Evolutionary conservation across 306 rosid species (phyloP).

Genomic region (Chamaecrista fasciculata): DNA sequence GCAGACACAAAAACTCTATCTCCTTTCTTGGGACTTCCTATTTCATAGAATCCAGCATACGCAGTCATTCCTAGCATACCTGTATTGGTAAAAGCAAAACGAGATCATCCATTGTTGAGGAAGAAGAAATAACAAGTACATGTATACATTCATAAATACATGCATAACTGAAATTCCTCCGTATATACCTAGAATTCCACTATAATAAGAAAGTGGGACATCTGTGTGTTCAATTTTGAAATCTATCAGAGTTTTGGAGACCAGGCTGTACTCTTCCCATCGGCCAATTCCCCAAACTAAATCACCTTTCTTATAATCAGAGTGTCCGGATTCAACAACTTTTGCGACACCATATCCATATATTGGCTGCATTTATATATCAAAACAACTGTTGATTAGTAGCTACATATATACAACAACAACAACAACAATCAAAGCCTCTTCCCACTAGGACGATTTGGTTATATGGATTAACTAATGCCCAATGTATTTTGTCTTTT

Average conservation of each 20-base stretch:
- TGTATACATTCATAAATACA: no score
- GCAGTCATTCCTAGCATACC: slow-evolving; percentile 32
- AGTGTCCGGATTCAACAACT: not conserved
- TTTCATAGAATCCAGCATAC: not conserved
- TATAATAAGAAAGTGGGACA: slow-evolving; percentile 34
- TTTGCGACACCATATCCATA: not conserved
- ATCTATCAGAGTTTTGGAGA: not conserved
- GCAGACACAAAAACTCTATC: not conserved
- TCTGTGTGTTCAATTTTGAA: slow-evolving; percentile 21
- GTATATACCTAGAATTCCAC: not conserved
- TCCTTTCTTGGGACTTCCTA: not conserved
- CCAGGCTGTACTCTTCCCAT: slow-evolving; percentile 1
- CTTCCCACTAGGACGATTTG: no score
- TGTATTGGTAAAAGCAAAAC: not conserved
- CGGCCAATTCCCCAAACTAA: not conserved
- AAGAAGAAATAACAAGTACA: no score
- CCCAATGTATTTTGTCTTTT: no score
- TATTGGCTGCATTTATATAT: not conserved
- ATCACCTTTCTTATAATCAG: not conserved
- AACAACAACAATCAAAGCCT: no score
- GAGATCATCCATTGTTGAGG: no score
- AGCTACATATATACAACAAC: no score
- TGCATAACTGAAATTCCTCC: no score
- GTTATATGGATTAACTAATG: no score
- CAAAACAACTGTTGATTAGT: no score